Evolutionary conservation across 2,329 filamentous ascomycete species (phyloP).

Genomic region (Paraphoma chrysanthemicola): DNA sequence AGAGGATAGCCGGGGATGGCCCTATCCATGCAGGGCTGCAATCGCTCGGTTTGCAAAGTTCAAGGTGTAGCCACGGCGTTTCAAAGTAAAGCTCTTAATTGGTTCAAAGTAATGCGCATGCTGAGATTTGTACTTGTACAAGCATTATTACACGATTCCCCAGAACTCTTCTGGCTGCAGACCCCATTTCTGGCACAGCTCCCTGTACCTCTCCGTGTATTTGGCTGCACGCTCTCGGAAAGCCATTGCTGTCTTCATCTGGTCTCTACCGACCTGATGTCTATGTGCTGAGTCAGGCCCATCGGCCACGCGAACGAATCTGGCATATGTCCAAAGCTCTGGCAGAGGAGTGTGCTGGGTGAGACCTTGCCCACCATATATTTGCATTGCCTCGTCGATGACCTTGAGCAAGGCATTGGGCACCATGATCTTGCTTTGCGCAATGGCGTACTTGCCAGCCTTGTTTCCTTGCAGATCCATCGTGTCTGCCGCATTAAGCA

Average conservation of each 20-base stretch:
- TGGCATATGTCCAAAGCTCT: conserved; percentile 53
- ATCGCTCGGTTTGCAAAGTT: no score
- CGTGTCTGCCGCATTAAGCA: conserved; percentile 52
- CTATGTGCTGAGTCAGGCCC: conserved; percentile 52
- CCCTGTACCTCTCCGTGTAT: conserved; percentile 45
- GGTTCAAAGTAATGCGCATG: no score
- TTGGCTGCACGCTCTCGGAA: conserved; percentile 44
- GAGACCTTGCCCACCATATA: conserved; percentile 52
- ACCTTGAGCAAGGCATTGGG: conserved; percentile 49
- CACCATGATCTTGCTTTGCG: conserved; percentile 53
- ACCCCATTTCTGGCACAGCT: conserved; percentile 44
- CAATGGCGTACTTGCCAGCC: conserved; percentile 50
- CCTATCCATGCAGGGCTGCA: no score
- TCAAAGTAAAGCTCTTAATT: no score
- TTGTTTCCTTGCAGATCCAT: conserved; percentile 53
- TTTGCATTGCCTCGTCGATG: conserved; percentile 54
- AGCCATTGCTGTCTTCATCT: conserved; percentile 49
- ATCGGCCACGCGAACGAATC: conserved; percentile 52
- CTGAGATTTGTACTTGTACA: neutral
- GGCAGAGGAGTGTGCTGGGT: conserved; percentile 53
- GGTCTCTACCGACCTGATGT: conserved; percentile 52
- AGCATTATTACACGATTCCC: conserved; percentile 28
- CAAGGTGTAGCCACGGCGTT: no score
- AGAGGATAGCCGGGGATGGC: neutral
- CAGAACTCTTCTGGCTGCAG: conserved; percentile 39